Conservation (phyloP, 345 rosid genomes). For the Pugionium cornutum region DNA sequence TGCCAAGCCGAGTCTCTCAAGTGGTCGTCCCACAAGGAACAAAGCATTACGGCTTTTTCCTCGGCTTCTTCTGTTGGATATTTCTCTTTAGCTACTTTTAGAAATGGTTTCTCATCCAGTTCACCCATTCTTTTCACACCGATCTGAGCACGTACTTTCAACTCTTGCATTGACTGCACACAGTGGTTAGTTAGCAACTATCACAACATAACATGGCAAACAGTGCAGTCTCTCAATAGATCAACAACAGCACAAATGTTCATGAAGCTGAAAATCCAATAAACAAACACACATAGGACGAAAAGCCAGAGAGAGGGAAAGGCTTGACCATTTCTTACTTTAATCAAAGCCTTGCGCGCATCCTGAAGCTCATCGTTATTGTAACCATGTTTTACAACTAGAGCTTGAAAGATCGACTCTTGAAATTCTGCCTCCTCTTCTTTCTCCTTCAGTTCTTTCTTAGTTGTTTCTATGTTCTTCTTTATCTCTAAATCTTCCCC, state of each 20-base stretch:
- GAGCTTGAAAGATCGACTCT: constrained; percentile 49
- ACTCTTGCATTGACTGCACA: constrained; percentile 35
- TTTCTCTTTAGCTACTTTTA: constrained; percentile 30
- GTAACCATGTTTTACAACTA: constrained; percentile 29
- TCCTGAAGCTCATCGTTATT: constrained; percentile 44
- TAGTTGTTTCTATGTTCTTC: constrained; percentile 47
- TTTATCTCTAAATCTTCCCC: constrained; percentile 48
- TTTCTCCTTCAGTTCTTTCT: constrained; percentile 51
- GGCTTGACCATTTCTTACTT: constrained; percentile 30
- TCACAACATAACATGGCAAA: constrained; percentile 14
- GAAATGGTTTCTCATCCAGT: constrained; percentile 34
- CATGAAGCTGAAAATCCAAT: not conserved
- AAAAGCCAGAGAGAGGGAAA: not conserved
- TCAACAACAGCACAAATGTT: not conserved
- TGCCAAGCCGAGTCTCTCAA: constrained; percentile 42
- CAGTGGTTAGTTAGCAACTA: constrained; percentile 13
- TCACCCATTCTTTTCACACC: constrained; percentile 41
- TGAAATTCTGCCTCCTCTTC: constrained; percentile 49
- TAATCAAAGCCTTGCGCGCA: constrained; percentile 42
- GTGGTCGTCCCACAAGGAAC: constrained; percentile 38
- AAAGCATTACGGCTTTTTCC: constrained; percentile 13
- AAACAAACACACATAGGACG: constrained; percentile 4
- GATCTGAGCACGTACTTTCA: constrained; percentile 13
- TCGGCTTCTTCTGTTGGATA: constrained; percentile 31
- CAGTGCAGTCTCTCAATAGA: constrained; percentile 8